A percentile compares a stretch with the other conserved stretches of the same genome.
phyloP scores from a whole-genome alignment of 768 basidiomycete genomes.

The Mycena vitilis region DNA sequence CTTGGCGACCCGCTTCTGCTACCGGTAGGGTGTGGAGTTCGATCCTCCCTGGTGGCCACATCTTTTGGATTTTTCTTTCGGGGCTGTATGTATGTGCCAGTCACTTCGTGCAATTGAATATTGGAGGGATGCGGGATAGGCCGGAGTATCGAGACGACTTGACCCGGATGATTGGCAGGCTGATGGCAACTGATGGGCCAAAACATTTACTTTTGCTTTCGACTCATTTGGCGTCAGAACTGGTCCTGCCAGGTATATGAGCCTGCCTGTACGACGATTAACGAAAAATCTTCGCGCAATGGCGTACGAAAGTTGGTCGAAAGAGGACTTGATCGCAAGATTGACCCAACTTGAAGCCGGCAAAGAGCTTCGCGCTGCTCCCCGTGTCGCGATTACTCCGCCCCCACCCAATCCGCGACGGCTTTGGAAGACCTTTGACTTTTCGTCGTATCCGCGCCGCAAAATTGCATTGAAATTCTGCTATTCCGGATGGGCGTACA shows the following conservation, averaged over 20 bases:
- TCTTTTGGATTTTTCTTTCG: too few species aligned
- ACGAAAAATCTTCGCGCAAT: constrained; percentile 37
- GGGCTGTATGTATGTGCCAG: too few species aligned
- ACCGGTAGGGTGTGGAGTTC: too few species aligned
- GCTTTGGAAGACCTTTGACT: constrained; percentile 63
- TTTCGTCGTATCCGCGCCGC: constrained; percentile 75
- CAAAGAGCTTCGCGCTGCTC: constrained; percentile 36
- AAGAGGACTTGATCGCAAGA: constrained; percentile 78
- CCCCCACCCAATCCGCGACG: constrained; percentile 38
- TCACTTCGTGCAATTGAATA: too few species aligned
- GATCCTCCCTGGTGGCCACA: too few species aligned
- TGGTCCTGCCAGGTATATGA: constrained; percentile 19
- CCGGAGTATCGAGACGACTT: too few species aligned
- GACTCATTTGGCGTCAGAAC: constrained; percentile 13
- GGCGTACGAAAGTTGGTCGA: constrained; percentile 67
- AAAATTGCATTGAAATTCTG: constrained; percentile 96
- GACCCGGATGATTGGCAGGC: too few species aligned
- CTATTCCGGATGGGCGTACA: constrained; percentile 93
- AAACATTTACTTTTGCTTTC: not conserved
- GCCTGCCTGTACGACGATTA: constrained; percentile 7
- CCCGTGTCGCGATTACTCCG: constrained; percentile 27
- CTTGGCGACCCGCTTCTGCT: too few species aligned
- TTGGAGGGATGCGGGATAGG: too few species aligned
- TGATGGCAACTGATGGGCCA: too few species aligned
- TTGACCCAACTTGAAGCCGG: constrained; percentile 65